Evolutionary conservation across 257 asterid genomes (phyloP), one percentile per base, ranked within the genome.

Genomic region (Jacaranda mimosifolia): DNA sequence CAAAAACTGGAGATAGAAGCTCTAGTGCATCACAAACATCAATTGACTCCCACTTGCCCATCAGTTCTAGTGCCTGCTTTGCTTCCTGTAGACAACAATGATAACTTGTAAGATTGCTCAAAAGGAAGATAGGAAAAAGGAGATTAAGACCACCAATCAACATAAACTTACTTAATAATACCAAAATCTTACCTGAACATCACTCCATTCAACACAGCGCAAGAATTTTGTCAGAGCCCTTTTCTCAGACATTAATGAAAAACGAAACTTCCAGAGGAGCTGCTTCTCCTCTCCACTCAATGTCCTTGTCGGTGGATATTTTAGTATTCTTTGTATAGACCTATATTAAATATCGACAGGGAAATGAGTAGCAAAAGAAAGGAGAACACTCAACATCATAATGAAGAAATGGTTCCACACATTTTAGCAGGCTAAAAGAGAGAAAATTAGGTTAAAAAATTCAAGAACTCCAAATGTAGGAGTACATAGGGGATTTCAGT

Each of bases 151-250:
- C 14, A 43, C 48, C 39, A 46, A 42, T 62, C 36, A 75, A 66
- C 40, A 40, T n/a, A 53, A 52, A 48, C 45, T 36, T 42, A 42
- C 46, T 42, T 42, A 42, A 42, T 6, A 42, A 42, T 39, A 26
- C 68, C 56, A 66, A 45, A 72, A 63, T 55, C 40, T 66, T 86
- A 94, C 99, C 97, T 93, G 99, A 78, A 93, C 80, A 76, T 95
- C 99, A 84, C 99, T 95, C 99, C 99, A 95, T 83, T 95, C 99
- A 71, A 95, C 99, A 84, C 99, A 91, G 39, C 97, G 97, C 70
- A 95, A 89, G 72, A 95, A 95, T 75, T 93, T 95, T 13, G 98
- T 91, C 49, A 92, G 86, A 69, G 99, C 99, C 75, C 97, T 92
- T 87, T 93, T 95, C 87, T 95, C 99, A 40, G 94, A 86, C 99